A percentile compares a stretch with the other conserved stretches of the same genome.
These are phyloP conservation scores for Penicillium sp. DNA, from an alignment of 2,329 filamentous ascomycete species.

Conservation along the genomic window DNA sequence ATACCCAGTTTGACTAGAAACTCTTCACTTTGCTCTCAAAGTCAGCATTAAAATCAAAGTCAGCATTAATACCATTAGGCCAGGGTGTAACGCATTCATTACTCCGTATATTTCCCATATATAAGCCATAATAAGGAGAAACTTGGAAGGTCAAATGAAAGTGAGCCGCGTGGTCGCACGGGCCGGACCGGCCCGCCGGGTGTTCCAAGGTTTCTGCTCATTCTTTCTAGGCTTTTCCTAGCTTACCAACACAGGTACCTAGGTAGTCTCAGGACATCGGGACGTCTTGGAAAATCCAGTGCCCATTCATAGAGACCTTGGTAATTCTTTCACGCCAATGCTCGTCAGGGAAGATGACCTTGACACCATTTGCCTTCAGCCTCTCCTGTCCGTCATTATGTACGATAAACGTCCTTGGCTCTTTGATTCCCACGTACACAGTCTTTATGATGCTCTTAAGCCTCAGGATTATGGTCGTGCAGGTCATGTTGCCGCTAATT, in stretches of 20 bases:
- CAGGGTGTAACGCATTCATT: no score
- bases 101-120: no score
- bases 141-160: no score
- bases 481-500: conserved; percentile 41
- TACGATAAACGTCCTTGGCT: conserved; percentile 38
- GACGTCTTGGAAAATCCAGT: not conserved
- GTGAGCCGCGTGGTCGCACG: no score
- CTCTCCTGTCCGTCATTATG: conserved; percentile 28
- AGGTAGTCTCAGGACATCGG: no score
- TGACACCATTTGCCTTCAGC: conserved; percentile 18
- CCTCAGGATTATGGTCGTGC: conserved; percentile 36
- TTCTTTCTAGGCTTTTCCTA: not conserved
- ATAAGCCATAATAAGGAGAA: no score
- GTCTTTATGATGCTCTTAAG: conserved; percentile 32
- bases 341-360: conserved; percentile 14
- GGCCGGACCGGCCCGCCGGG: not conserved
- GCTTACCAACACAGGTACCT: no score
- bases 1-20: no score
- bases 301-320: conserved; percentile 11
- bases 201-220: not conserved
- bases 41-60: no score
- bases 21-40: not conserved
- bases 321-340: conserved; percentile 19
- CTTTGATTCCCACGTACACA: conserved; percentile 41
- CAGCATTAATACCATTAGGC: no score